Evolutionary conservation across 371 early-diverging fungal genomes (phyloP).

Genomic region (Mucor piriformis): DNA sequence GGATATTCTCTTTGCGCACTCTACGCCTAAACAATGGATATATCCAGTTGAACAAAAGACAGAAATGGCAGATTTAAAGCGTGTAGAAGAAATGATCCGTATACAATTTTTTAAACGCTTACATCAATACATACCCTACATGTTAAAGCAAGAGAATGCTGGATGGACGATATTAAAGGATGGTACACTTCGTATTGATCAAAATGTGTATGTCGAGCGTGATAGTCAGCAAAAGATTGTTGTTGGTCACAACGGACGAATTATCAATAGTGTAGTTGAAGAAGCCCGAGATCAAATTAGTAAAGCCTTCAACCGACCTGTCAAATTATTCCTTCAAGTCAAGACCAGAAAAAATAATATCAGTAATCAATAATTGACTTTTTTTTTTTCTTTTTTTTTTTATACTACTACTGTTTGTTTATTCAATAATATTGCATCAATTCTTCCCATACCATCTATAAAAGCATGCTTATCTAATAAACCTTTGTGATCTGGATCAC

Average conservation of each 20-base stretch:
- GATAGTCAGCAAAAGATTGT: slow-evolving; percentile 62
- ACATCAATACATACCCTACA: slow-evolving; percentile 69
- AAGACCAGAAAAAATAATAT: slow-evolving; percentile 39
- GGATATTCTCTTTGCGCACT: slow-evolving; percentile 41
- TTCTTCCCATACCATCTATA: slow-evolving; percentile 49
- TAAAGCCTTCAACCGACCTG: slow-evolving; percentile 45
- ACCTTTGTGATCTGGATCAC: slow-evolving; percentile 42
- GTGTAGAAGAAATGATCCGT: slow-evolving; percentile 76
- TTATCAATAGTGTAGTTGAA: slow-evolving; percentile 52
- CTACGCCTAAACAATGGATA: slow-evolving; percentile 62
- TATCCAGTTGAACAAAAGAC: slow-evolving; percentile 60
- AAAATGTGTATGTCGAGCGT: slow-evolving; percentile 53
- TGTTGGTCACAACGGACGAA: slow-evolving; percentile 51
- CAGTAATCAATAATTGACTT: background rate
- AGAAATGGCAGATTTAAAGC: slow-evolving; percentile 68
- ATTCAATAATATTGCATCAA: slow-evolving; percentile 35
- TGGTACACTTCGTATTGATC: slow-evolving; percentile 57
- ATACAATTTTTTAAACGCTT: slow-evolving; percentile 68
- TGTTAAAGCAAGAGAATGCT: slow-evolving; percentile 63
- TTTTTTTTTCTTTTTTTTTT: background rate
- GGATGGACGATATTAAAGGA: slow-evolving; percentile 67
- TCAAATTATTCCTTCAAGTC: slow-evolving; percentile 59
- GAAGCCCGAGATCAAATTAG: slow-evolving; percentile 48
- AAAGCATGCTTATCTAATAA: slow-evolving; percentile 45
- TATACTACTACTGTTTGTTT: slow-evolving; percentile 13